phyloP scores from a whole-genome alignment of 2,329 filamentous ascomycete species.

The Neonectria ditissima region DNA sequence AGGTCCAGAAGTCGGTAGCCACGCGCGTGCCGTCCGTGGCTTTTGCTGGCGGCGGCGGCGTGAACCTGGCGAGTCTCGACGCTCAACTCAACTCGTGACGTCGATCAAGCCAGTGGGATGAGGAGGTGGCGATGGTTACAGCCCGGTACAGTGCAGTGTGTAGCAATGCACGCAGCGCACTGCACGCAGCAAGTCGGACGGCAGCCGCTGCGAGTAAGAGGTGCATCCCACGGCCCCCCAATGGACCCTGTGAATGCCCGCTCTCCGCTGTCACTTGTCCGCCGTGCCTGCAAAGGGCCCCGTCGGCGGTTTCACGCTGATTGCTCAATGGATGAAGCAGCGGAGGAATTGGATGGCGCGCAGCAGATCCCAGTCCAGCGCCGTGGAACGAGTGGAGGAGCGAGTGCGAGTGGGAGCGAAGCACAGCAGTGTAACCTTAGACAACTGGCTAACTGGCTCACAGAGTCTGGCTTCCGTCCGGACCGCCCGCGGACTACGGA shows the following conservation, averaged over 20 bases:
- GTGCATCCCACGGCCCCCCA: conserved; percentile 17
- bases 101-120: not conserved
- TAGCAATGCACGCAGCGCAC: no score
- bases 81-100: not conserved
- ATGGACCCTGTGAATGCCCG: not conserved
- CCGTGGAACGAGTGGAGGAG: not conserved
- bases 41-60: no score
- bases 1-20: not conserved
- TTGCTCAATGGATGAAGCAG: conserved; percentile 38
- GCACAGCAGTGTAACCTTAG: not conserved
- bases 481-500: not conserved
- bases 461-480: not conserved
- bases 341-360: conserved; percentile 33
- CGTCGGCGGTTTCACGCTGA: conserved; percentile 39
- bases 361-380: conserved; percentile 25
- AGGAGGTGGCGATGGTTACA: conserved; percentile 13
- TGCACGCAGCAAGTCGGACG: conserved; percentile 8
- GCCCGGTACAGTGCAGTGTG: conserved; percentile 17
- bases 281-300: not conserved
- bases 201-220: conserved; percentile 27
- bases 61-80: not conserved
- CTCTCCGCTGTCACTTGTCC: conserved; percentile 10
- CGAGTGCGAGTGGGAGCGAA: conserved; percentile 30
- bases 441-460: not conserved
- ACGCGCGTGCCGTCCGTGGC: not conserved